Conservation (phyloP, 495 filamentous ascomycete genomes). For the Tuber indicum region DNA sequence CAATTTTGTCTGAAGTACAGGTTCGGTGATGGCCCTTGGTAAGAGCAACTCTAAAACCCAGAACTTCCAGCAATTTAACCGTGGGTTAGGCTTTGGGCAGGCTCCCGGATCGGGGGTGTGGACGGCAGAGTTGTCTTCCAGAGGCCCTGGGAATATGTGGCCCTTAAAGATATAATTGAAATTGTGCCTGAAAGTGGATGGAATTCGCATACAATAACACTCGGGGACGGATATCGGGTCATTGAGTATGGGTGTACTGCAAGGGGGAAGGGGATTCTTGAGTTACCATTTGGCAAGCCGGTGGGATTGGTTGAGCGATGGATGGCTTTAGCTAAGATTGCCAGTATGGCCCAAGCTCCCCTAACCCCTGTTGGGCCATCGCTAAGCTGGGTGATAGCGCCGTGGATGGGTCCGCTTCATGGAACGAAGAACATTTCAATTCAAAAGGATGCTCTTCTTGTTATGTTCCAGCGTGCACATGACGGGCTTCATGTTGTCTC, state of each 20-base stretch:
- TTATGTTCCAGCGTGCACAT: conserved; percentile 63
- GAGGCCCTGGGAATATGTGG: background rate
- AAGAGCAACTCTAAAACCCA: background rate
- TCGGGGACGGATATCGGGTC: background rate
- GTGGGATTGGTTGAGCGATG: conserved; percentile 18
- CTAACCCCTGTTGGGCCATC: background rate
- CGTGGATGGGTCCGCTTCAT: conserved; percentile 87
- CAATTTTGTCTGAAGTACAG: conserved; percentile 37
- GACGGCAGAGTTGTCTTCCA: conserved; percentile 33
- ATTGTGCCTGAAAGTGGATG: background rate
- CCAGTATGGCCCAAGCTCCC: conserved; percentile 13
- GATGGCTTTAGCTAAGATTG: conserved; percentile 31
- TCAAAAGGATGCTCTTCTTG: conserved; percentile 70
- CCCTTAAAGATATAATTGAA: background rate
- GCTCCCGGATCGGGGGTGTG: conserved; percentile 31
- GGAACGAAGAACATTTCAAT: conserved; percentile 58
- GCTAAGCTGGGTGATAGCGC: conserved; percentile 51
- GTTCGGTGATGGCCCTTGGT: conserved; percentile 37
- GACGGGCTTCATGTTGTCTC: conserved; percentile 71
- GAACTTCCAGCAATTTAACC: background rate
- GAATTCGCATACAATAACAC: background rate
- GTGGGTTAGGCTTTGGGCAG: conserved; percentile 28
- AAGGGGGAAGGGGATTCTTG: background rate
- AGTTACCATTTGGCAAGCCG: conserved; percentile 22
- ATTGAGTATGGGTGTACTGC: background rate